Conservation (phyloP, 148 eudicot species). For the Camellia sinensis region DNA sequence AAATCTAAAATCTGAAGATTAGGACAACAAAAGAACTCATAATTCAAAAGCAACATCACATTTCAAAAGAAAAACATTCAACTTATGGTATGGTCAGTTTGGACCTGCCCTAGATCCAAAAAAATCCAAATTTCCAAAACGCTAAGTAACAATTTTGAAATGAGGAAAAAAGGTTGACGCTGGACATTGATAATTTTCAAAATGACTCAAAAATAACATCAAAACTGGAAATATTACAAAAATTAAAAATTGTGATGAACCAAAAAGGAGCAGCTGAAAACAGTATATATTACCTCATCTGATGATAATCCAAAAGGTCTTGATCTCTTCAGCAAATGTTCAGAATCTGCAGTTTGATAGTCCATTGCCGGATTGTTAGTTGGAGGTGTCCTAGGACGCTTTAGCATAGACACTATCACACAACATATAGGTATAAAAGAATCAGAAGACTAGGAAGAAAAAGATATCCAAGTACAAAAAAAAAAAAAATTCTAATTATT, state of each 20-base stretch:
- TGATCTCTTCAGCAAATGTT: conserved; percentile 50
- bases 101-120: neutral
- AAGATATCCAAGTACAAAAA: neutral
- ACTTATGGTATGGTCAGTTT: neutral
- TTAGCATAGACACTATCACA: conserved; percentile 47
- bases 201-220: neutral
- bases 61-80: neutral
- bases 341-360: conserved; percentile 58
- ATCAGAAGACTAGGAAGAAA: conserved; percentile 2
- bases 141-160: neutral
- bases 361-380: conserved; percentile 39
- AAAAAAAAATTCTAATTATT: neutral
- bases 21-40: neutral
- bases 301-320: conserved; percentile 49
- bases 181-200: neutral
- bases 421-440: conserved; percentile 6
- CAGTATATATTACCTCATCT: conserved; percentile 44
- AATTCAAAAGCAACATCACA: neutral
- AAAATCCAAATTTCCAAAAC: conserved; percentile 1
- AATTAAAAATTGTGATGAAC: neutral
- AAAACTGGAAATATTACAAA: conserved; percentile 3
- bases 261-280: neutral
- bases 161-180: neutral
- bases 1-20: neutral
- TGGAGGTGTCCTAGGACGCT: conserved; percentile 58